These are phyloP conservation scores for Diaporthe ampelina DNA, from an alignment of 2,329 filamentous ascomycete species.

Conservation along the genomic window DNA sequence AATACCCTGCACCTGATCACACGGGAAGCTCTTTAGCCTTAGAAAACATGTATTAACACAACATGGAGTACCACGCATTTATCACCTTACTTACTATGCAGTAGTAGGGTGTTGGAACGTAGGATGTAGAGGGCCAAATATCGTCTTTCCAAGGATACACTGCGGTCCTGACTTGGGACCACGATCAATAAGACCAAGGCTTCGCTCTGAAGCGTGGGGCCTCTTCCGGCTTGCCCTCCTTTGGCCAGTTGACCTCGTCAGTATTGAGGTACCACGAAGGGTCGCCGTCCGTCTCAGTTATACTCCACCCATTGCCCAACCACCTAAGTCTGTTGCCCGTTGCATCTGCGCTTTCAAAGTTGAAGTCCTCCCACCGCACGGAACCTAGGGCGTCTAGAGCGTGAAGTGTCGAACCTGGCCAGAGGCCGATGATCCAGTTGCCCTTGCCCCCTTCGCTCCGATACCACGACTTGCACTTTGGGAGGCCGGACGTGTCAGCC, in stretches of 20 bases:
- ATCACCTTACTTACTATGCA: too few species aligned
- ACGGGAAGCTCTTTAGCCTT: too few species aligned
- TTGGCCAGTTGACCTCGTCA: conserved; percentile 54
- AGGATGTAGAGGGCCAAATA: too few species aligned
- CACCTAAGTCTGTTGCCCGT: conserved; percentile 53
- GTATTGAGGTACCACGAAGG: conserved; percentile 58
- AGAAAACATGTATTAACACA: too few species aligned
- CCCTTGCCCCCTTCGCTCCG: conserved; percentile 58
- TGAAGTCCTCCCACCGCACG: conserved; percentile 62
- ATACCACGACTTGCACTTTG: conserved; percentile 66
- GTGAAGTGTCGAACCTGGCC: conserved; percentile 61
- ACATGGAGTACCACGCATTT: too few species aligned
- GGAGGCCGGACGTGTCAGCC: neutral
- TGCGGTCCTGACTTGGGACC: too few species aligned
- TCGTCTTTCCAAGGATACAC: too few species aligned
- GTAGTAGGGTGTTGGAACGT: too few species aligned
- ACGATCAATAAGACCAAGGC: conserved; percentile 49
- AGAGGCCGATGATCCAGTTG: conserved; percentile 57
- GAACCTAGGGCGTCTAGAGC: conserved; percentile 57
- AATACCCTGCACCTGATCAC: too few species aligned
- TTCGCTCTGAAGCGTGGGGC: conserved; percentile 51
- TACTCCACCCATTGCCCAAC: conserved; percentile 59
- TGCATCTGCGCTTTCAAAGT: conserved; percentile 53
- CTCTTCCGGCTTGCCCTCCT: conserved; percentile 53
- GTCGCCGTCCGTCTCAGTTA: conserved; percentile 54